phyloP scores from a whole-genome alignment of 768 basidiomycete species.

The Asterophora lycoperdoides region DNA sequence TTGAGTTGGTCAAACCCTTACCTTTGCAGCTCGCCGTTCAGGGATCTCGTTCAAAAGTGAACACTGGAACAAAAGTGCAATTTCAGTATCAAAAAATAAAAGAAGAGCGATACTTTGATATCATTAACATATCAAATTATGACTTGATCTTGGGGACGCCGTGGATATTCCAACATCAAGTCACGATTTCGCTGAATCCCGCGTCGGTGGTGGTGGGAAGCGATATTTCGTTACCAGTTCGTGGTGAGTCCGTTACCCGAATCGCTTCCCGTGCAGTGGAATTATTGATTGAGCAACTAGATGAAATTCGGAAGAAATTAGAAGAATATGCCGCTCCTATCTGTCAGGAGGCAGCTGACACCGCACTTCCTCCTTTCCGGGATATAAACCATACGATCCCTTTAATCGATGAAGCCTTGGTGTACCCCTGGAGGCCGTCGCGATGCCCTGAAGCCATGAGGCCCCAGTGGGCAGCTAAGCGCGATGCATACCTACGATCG shows the following conservation, averaged over 20 bases:
- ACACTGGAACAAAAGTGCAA: constrained; percentile 18
- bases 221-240: constrained; percentile 15
- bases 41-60: constrained; percentile 36
- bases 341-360: constrained; percentile 25
- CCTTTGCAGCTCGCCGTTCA: constrained; percentile 34
- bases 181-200: constrained; percentile 21
- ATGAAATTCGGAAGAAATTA: constrained; percentile 15
- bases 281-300: constrained; percentile 8
- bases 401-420: constrained; percentile 21
- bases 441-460: constrained; percentile 35
- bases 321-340: constrained; percentile 20
- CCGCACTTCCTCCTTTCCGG: constrained; percentile 31
- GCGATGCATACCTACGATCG: constrained; percentile 23
- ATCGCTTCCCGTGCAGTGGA: constrained; percentile 9
- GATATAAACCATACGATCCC: constrained; percentile 40
- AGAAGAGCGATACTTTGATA: constrained; percentile 27
- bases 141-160: constrained; percentile 38
- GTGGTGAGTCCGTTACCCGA: constrained; percentile 8
- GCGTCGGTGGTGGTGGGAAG: constrained; percentile 22
- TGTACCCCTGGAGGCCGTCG: constrained; percentile 31
- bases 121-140: constrained; percentile 36
- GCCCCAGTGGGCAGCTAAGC: constrained; percentile 26
- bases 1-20: constrained; percentile 27
- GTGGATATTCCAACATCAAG: constrained; percentile 31
- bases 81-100: constrained; percentile 33